Percentiles rank a stretch among this genome's conserved stretches.
These are phyloP conservation scores for Ustanciosporium gigantosporum DNA, from an alignment of 1,284 basidiomycete species.

Conservation along the genomic window DNA sequence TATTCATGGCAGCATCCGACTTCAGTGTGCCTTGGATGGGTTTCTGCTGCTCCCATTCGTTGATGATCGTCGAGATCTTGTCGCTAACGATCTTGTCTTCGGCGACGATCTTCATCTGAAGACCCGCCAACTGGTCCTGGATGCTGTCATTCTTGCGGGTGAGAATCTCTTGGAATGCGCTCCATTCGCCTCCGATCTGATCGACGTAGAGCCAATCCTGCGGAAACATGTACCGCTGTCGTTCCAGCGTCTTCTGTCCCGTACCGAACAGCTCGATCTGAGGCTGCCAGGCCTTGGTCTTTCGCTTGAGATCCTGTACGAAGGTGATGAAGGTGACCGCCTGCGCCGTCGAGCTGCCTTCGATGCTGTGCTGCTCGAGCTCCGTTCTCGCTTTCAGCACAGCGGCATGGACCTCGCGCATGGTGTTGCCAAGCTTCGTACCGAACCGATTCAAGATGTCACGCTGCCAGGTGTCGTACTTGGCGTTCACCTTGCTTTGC, in stretches of 20 bases:
- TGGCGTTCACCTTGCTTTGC: constrained; percentile 93
- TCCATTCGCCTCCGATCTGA: constrained; percentile 96
- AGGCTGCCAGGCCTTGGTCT: constrained; percentile 94
- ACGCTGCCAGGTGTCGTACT: constrained; percentile 96
- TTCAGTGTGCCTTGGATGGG: constrained; percentile 95
- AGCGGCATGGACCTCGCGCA: constrained; percentile 93
- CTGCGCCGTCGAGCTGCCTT: constrained; percentile 74
- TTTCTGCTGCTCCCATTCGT: constrained; percentile 92
- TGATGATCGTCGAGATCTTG: constrained; percentile 74
- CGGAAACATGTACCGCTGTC: constrained; percentile 94
- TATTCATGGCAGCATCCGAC: constrained; percentile 91
- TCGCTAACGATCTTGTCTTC: constrained; percentile 87
- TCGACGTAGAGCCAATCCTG: constrained; percentile 98
- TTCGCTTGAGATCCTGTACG: constrained; percentile 96
- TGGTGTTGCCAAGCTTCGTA: constrained; percentile 83
- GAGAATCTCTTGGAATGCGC: constrained; percentile 95
- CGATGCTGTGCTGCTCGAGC: constrained; percentile 84
- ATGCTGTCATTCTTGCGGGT: constrained; percentile 97
- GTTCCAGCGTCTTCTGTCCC: constrained; percentile 94
- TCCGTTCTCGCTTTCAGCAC: constrained; percentile 92
- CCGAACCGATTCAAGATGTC: constrained; percentile 92
- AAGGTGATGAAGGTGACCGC: constrained; percentile 99
- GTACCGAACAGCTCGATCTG: constrained; percentile 91
- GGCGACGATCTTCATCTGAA: constrained; percentile 98
- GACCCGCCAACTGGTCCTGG: constrained; percentile 92